A percentile compares a stretch with the other conserved stretches of the same genome.
Evolutionary conservation across 2,329 filamentous ascomycete species (phyloP).

Genomic region (Aspergillus fijiensis): DNA sequence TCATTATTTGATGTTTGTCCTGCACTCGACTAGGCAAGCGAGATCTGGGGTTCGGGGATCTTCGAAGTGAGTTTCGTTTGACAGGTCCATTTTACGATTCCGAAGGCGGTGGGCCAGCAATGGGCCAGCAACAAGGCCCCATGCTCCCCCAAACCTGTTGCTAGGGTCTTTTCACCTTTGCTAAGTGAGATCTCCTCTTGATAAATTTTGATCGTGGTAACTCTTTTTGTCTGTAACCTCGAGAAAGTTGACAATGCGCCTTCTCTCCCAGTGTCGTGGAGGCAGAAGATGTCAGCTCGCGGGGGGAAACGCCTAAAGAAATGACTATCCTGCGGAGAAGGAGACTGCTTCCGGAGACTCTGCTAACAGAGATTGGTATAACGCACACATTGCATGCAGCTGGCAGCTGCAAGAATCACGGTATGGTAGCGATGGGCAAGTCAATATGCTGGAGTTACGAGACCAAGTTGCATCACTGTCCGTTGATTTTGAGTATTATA

Average conservation of each 20-base stretch:
- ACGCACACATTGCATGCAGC: not conserved
- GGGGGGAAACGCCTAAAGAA: not conserved
- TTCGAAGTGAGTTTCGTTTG: not conserved
- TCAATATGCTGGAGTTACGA: not conserved
- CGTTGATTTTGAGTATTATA: not conserved
- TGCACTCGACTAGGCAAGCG: not conserved
- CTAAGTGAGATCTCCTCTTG: too few relatives aligned
- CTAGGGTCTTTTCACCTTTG: not conserved
- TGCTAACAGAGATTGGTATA: not conserved
- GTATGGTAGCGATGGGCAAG: too few relatives aligned
- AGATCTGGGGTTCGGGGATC: not conserved
- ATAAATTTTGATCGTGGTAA: too few relatives aligned
- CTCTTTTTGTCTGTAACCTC: not conserved
- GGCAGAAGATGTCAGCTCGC: not conserved
- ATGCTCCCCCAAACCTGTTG: not conserved
- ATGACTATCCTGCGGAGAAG: not conserved
- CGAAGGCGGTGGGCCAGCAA: slow-evolving; percentile 2
- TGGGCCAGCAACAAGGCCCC: not conserved
- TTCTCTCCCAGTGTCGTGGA: not conserved
- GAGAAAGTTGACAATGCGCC: not conserved
- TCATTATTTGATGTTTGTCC: not conserved
- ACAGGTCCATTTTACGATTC: slow-evolving; percentile 2
- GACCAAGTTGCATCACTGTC: not conserved
- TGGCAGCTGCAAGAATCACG: not conserved
- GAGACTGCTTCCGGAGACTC: not conserved